Evolutionary conservation across 192 early-diverging fungal species (phyloP).

Genomic region (Rhizophlyctis rosea): DNA sequence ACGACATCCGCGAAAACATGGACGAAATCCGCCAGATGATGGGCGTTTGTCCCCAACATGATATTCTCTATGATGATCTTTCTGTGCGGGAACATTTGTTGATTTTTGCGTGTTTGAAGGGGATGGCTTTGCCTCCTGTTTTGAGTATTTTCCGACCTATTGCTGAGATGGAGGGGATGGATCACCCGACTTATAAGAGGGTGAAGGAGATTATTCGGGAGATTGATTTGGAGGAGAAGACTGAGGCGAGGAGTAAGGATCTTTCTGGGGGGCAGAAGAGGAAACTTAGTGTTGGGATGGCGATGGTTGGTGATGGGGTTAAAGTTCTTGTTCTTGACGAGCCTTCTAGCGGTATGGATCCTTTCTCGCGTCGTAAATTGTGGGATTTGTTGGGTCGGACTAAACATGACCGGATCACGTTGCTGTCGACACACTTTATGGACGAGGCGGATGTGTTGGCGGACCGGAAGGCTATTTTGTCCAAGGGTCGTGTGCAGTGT

Average conservation of each 20-base stretch:
- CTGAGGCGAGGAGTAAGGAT: conserved; percentile 5
- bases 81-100: conserved; percentile 60
- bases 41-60: conserved; percentile 71
- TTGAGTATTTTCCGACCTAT: no score
- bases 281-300: conserved; percentile 62
- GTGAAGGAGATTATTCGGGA: conserved; percentile 46
- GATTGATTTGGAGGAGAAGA: conserved; percentile 20
- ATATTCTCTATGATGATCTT: conserved; percentile 63
- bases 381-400: conserved; percentile 54
- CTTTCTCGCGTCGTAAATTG: conserved; percentile 56
- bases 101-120: conserved; percentile 64
- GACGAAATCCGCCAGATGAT: conserved; percentile 55
- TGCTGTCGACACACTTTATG: conserved; percentile 63
- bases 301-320: conserved; percentile 61
- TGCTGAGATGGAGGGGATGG: conserved; percentile 31
- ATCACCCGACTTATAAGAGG: conserved; percentile 42
- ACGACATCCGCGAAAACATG: conserved; percentile 49
- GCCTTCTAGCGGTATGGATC: conserved; percentile 62
- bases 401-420: conserved; percentile 55
- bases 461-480: conserved; percentile 66
- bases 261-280: conserved; percentile 59
- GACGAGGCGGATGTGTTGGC: conserved; percentile 62
- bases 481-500: conserved; percentile 59
- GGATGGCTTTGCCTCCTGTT: no score
- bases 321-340: conserved; percentile 63